These are phyloP conservation scores for Trichophyton benhamiae DNA, from an alignment of 2,329 filamentous ascomycete genomes.

Conservation along the genomic window DNA sequence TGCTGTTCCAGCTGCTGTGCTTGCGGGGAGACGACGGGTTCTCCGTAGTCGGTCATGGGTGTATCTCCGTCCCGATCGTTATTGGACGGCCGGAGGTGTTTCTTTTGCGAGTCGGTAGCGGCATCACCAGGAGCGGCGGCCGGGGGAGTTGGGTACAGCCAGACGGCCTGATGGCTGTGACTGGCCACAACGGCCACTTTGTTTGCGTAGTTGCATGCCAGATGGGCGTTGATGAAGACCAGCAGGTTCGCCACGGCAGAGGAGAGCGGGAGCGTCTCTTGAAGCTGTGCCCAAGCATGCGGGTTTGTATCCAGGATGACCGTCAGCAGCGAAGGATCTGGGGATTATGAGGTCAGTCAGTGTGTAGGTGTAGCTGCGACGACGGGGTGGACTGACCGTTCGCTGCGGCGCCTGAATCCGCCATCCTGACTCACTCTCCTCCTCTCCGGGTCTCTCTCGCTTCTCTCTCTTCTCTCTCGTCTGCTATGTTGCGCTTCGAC, in stretches of 20 bases:
- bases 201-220: constrained; percentile 87
- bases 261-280: constrained; percentile 62
- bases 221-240: constrained; percentile 92
- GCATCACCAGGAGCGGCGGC: neutral
- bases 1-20: constrained; percentile 23
- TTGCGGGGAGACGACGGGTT: constrained; percentile 22
- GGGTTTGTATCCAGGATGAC: constrained; percentile 95
- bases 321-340: constrained; percentile 68
- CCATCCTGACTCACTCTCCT: neutral
- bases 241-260: constrained; percentile 79
- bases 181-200: constrained; percentile 85
- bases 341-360: neutral
- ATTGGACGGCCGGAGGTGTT: constrained; percentile 8
- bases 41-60: constrained; percentile 41
- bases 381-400: neutral
- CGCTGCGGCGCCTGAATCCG: neutral
- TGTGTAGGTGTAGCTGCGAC: neutral
- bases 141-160: constrained; percentile 65
- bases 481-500: neutral
- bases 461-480: neutral
- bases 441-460: no score
- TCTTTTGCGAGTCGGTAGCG: neutral
- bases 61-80: constrained; percentile 39
- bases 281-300: constrained; percentile 75
- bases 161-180: constrained; percentile 73